Evolutionary conservation across 352 stramenopile species (phyloP).

Genomic region (Phytophthora brassicae): DNA sequence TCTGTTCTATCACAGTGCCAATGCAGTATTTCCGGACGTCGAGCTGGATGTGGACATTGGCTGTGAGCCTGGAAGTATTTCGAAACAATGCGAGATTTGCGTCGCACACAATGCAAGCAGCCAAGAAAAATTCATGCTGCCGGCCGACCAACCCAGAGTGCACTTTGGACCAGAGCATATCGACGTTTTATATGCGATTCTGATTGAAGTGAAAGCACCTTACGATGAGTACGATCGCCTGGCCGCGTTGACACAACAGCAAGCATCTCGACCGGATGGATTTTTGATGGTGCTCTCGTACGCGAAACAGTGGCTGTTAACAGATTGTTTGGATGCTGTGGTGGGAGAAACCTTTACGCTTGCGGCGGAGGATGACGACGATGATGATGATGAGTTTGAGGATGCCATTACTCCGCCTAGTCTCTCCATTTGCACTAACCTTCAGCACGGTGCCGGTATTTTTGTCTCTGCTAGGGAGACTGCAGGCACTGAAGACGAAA

Average conservation of each 20-base stretch:
- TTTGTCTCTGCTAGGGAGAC: conserved; percentile 52
- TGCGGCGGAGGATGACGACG: conserved; percentile 57
- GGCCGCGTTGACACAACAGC: conserved; percentile 63
- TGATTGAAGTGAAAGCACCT: conserved; percentile 85
- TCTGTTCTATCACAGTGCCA: conserved; percentile 77
- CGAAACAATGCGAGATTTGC: conserved; percentile 44
- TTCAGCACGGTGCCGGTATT: conserved; percentile 52
- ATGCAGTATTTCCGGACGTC: conserved; percentile 79
- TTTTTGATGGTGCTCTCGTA: conserved; percentile 87
- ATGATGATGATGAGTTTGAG: conserved; percentile 86
- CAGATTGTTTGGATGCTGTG: conserved; percentile 74
- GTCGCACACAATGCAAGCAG: conserved; percentile 14
- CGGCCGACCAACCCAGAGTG: conserved; percentile 48
- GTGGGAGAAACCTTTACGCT: conserved; percentile 45
- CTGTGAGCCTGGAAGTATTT: conserved; percentile 30
- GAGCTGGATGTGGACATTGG: conserved; percentile 73
- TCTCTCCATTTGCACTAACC: conserved; percentile 51
- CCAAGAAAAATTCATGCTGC: conserved; percentile 20
- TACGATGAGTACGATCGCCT: conserved; percentile 86
- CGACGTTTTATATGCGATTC: conserved; percentile 83
- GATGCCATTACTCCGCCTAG: conserved; percentile 86
- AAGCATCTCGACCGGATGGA: conserved; percentile 75
- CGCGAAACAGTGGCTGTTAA: conserved; percentile 82
- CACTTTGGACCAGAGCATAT: conserved; percentile 81
- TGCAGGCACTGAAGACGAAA: conserved; percentile 6